Conservation (phyloP, 129 eudicot genomes). For the Helichrysum umbraculigerum region DNA sequence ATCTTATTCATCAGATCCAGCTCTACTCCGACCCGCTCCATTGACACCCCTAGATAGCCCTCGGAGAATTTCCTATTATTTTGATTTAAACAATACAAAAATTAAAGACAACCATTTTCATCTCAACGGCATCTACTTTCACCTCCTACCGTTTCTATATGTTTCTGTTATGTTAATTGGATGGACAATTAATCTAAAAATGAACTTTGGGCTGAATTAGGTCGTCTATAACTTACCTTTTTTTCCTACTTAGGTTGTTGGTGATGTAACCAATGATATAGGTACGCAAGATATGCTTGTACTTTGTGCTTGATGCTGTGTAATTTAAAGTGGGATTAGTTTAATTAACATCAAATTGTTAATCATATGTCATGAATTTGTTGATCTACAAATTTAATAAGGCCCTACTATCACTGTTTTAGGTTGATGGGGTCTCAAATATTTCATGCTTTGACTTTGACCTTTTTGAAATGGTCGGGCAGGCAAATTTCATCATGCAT, state of each 20-base stretch:
- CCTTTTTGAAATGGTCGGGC: background rate
- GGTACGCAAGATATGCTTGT: background rate
- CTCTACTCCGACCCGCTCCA: too few relatives aligned
- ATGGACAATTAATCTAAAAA: background rate
- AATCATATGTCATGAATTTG: conserved; percentile 36
- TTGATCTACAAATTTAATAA: conserved; percentile 36
- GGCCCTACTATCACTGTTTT: conserved; percentile 17
- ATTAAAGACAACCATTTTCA: too few relatives aligned
- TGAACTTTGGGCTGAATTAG: conserved; percentile 24
- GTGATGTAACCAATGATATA: conserved; percentile 12
- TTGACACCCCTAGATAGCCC: too few relatives aligned
- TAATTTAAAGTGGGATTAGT: background rate
- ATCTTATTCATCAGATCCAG: too few relatives aligned
- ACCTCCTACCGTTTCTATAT: background rate
- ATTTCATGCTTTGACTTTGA: conserved; percentile 18
- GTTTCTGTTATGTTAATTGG: conserved; percentile 7
- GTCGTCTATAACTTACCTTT: conserved; percentile 34
- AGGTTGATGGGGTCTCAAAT: conserved; percentile 6
- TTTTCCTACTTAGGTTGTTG: conserved; percentile 29
- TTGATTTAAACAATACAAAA: too few relatives aligned
- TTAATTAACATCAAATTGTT: conserved; percentile 35
- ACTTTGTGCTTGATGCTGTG: background rate
- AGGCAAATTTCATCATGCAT: background rate
- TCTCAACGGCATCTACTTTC: too few relatives aligned
- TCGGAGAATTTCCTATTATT: too few relatives aligned